Evolutionary conservation across 2,329 filamentous ascomycete species (phyloP), one percentile per base, ranked within the genome.

Genomic region (Aspergillus caelatus): DNA sequence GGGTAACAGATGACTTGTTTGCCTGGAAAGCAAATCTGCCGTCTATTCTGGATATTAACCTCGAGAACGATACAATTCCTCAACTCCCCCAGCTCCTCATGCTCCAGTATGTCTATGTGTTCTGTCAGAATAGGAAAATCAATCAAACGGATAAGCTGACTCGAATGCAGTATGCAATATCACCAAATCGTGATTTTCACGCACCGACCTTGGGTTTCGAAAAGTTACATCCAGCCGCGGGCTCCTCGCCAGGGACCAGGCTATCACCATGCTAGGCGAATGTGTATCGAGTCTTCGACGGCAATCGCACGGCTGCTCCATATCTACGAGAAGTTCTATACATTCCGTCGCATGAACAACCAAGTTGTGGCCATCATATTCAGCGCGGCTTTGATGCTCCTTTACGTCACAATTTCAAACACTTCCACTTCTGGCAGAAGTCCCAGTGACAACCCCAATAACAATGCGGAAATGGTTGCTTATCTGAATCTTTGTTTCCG

Each of bases 291-390:
- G 43, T 78, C 78, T 0, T 77, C 80, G 1, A 77, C 70, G 4
- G 74, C 75, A 11, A 75, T 81, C 16, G 77, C 80, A n/a, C 70
- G 74, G 2, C 72, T 82, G 0, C 73, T 82, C 16, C 73, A 75
- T 21, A 70, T 78, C 7, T 82, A 81, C 64, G 78, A 80, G 52
- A 75, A 73, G 19, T 72, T 75, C 32, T 82, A 80, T 63, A 78
- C 77, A 1, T 79, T 81, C 71, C 75, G 77, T 26, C 71, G 75
- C n/a, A 78, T 80, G 69, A 81, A 81, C 68, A 77, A 80, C 62
- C 75, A 81, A 57, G 78, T 79, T 0, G 78, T 81, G 11, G 75
- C 76, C n/a, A 79, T 82, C 21, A 79, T 80, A 16, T 81, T 80
- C 67, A 80, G 78, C 16, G 79, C 80, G 1, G 79, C 79, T 1